Percentiles rank a stretch among this genome's conserved stretches.
phyloP scores from a whole-genome alignment of 805 yeast genomes.

The Zygotorulaspora sp. region DNA sequence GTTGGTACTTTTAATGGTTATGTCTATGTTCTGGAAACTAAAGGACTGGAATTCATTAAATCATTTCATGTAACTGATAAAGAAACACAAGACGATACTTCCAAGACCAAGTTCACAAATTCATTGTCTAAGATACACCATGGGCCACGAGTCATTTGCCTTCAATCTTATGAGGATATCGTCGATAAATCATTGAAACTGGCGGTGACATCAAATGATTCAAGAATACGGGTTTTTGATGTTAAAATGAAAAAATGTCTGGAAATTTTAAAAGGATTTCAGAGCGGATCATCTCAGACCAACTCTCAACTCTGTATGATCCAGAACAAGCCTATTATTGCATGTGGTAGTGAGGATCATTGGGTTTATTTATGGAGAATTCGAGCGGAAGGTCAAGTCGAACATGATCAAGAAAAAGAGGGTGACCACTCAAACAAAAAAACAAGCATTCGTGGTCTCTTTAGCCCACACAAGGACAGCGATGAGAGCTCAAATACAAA shows the following conservation, averaged over 20 bases:
- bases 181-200: constrained; percentile 38
- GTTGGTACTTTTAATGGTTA: constrained; percentile 81
- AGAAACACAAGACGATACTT: constrained; percentile 18
- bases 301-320: constrained; percentile 42
- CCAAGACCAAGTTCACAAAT: background rate
- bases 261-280: constrained; percentile 67
- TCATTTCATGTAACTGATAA: constrained; percentile 46
- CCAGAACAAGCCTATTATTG: constrained; percentile 34
- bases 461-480: constrained; percentile 6
- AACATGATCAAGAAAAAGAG: constrained; percentile 1
- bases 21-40: constrained; percentile 55
- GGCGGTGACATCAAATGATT: constrained; percentile 76
- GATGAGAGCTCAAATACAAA: constrained; percentile 6
- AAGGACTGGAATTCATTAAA: constrained; percentile 49
- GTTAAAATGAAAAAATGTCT: constrained; percentile 50
- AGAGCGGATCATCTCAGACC: constrained; percentile 67
- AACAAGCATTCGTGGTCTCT: constrained; percentile 7
- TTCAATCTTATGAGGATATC: constrained; percentile 44
- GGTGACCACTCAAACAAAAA: constrained; percentile 2
- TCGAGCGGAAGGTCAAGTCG: constrained; percentile 19
- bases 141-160: constrained; percentile 71
- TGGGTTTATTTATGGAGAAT: constrained; percentile 80
- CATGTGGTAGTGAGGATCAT: constrained; percentile 84
- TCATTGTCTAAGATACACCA: constrained; percentile 20
- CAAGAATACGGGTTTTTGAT: constrained; percentile 65